These are phyloP conservation scores for Fusarium albosuccineum DNA, from an alignment of 2,329 filamentous ascomycete species.

Conservation along the genomic window DNA sequence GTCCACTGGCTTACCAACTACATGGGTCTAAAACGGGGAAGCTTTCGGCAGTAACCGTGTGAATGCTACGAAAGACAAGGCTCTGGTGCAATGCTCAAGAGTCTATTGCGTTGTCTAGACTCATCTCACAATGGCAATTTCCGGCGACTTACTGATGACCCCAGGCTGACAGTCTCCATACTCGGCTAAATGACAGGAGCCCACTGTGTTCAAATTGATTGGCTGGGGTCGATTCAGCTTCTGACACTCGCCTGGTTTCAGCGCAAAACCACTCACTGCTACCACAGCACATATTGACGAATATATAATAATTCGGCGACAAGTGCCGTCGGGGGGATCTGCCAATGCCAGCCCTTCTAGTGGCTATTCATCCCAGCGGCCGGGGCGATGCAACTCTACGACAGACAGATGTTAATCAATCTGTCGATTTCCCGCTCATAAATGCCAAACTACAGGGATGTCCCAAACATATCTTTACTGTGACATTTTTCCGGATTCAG, in stretches of 20 bases:
- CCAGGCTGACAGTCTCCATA: too few species aligned
- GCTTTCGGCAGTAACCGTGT: too few species aligned
- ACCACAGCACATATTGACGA: neutral
- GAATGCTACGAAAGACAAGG: too few species aligned
- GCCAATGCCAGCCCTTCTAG: conserved; percentile 8
- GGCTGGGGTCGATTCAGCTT: too few species aligned
- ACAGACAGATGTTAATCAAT: neutral
- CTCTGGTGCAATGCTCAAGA: too few species aligned
- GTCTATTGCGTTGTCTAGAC: too few species aligned
- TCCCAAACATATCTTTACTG: neutral
- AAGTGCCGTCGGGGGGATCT: conserved; percentile 11
- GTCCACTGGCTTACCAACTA: too few species aligned
- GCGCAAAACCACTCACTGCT: neutral
- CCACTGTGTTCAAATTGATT: too few species aligned
- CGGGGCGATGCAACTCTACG: conserved; percentile 16
- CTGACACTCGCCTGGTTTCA: neutral
- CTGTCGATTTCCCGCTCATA: neutral
- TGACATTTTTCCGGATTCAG: conserved; percentile 2
- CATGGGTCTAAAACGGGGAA: too few species aligned
- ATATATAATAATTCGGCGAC: conserved; percentile 10
- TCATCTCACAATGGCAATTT: too few species aligned
- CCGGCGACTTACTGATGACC: too few species aligned
- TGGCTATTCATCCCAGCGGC: neutral
- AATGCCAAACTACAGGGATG: neutral
- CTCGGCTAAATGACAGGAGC: too few species aligned